Evolutionary conservation across 1,284 basidiomycete genomes (phyloP), one percentile per base, ranked within the genome.

Genomic region (Volvariella volvacea): DNA sequence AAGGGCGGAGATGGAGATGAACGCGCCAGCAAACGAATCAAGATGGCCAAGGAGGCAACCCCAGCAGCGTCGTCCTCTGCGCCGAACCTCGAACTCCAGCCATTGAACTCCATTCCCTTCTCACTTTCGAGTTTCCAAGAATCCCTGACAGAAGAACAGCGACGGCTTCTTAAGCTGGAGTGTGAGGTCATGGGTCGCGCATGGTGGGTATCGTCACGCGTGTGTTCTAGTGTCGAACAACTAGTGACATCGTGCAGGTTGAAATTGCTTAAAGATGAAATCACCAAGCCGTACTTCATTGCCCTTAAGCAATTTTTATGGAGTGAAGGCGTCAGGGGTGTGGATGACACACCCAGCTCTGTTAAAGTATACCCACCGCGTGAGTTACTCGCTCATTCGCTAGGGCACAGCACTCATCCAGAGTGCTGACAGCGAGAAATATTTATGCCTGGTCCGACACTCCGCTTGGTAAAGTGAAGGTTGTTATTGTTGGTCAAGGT

Each of bases 371-470:
- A 81, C 58, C 84, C 85, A 30, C 54, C 73, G 47, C 77, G 85
- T 83, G 62, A 65, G 80, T 62, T 38, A 32, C 38, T 42, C 22
- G 7, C 38, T 28, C 39, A 42, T 22, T 21, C 33, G 32, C 36
- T n/a, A 36, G 25, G 25, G 22, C 31, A 28, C 15, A 19, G 14
- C 28, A 28, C 20, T 12, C 16, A 17, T 14, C 45, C 44, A 25
- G 53, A 85, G 85, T 83, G 36, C 67, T n/a, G 6, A 6, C 25
- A 28, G 25, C 25, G 6, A 28, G 67, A 48, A 76, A 90, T 52
- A 87, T 91, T 48, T 91, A 91, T 58, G 67, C 85, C 9, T 91
- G 88, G 88, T 87, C 84, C 10, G 78, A 81, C 49, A 88, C 87
- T 17, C 85, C 87, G 7, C 66, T 91, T 12, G 83, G 84, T 8